Evolutionary conservation across 805 yeast species (phyloP).

Genomic region (Vanderwaltozyma verrucispora): DNA sequence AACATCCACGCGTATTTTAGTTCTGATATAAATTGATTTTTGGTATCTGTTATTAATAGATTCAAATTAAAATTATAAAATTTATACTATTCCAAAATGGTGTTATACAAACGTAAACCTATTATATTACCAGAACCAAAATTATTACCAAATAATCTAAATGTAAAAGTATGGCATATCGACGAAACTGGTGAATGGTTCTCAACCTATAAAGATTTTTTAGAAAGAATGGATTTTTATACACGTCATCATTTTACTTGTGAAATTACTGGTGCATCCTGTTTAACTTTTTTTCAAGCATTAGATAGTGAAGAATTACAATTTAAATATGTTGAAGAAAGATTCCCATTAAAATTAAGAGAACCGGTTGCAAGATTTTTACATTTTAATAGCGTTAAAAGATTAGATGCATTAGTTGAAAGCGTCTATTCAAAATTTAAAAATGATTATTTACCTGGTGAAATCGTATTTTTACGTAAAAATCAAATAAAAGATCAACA

Average conservation of each 20-base stretch:
- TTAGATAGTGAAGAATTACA: conserved; percentile 60
- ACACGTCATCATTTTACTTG: conserved; percentile 76
- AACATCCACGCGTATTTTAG: too few species aligned
- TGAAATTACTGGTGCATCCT: conserved; percentile 90
- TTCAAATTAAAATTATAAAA: too few species aligned
- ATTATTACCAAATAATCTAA: conserved; percentile 43
- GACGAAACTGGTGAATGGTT: conserved; percentile 89
- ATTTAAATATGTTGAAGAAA: conserved; percentile 55
- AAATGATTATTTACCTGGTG: conserved; percentile 86
- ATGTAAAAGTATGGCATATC: conserved; percentile 67
- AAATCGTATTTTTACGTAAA: conserved; percentile 52
- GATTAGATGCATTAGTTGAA: conserved; percentile 83
- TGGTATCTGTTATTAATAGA: too few species aligned
- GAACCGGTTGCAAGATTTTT: conserved; percentile 84
- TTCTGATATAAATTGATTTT: too few species aligned
- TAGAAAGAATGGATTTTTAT: conserved; percentile 63
- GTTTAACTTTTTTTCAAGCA: conserved; percentile 87
- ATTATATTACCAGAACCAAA: conserved; percentile 51
- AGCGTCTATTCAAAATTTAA: conserved; percentile 70
- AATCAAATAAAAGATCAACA: conserved; percentile 3
- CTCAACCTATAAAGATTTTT: conserved; percentile 60
- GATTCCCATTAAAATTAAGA: conserved; percentile 83
- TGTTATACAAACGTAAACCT: conserved; percentile 63
- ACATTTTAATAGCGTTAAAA: conserved; percentile 70
- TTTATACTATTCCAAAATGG: conserved; percentile 35